Base-by-base conservation (phyloP, 2,329 filamentous ascomycete genomes). In the Diaporthe batatas region DNA sequence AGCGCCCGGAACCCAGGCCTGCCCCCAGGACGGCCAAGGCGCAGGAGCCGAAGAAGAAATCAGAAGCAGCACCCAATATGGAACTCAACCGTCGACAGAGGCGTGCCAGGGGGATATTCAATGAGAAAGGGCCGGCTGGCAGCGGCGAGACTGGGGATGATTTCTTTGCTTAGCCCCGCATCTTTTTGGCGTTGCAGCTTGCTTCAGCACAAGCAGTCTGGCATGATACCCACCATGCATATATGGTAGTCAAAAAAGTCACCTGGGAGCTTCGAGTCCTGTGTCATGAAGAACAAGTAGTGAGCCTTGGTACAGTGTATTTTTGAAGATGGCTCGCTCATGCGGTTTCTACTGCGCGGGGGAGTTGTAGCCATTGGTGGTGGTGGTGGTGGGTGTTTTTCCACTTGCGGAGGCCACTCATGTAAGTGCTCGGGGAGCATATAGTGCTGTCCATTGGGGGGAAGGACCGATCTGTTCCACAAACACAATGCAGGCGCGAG, bases 111-210 rank as follows among this genome's bases (percentile, higher is more conserved):
- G 62, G 62, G 3, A 67, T 67, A 23, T 67, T 67, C 62, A 67
- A 67, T 29, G 32, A 49, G 3, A 67, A 74, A 29, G 75, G 71
- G 12, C 47, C 47, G 44, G 64, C 62, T 23, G 64, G 54, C 23
- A 80, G 82, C 23, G 85, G 84, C 29, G 84, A 86, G 71, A 88
- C 87, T 21, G 89, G 86, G 29, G 88, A 85, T 12, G 87, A 88
- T 16, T 92, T 91, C 81, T 91, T 91, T 76, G 47, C 29, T 88
- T 91, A 77, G 79, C 80, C 74, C 72, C 72, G 76, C 75, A 76
- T 62, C 32, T 72, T 51, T 54, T 49, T 10, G 23, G 29, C 47
- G 34, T 36, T 39, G 23, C 14, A 54, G 25, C 54, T n/a, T 68
- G 70, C 44, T 57, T 23, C 4, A 34, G 49, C 23, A 47, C 6